Base-by-base conservation (phyloP, 148 eudicot species). In the Silene conica region DNA sequence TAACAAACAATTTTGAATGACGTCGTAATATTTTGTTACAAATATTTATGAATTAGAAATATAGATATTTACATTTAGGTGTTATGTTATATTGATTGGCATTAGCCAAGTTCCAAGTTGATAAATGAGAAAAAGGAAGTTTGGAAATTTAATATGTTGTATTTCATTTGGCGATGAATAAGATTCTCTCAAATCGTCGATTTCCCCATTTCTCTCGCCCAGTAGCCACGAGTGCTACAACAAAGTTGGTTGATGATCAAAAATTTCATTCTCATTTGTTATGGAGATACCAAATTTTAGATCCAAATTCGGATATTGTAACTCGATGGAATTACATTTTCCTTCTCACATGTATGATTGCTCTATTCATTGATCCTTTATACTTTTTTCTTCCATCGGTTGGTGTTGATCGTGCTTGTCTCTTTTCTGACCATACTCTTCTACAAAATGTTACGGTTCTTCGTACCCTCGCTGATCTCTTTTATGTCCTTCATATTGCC, bases 291-390 rank as follows among this genome's bases (percentile, higher is more conserved):
- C 82, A 84, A 74, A 78, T 84, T 19, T 21, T 84, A 52, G 86
- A 81, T 14, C 86, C 86, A 10, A 84, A 84, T 31, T 84, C 86
- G 1, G 80, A 81, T 19, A 63, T 84, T 5, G 84, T 84, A 0
- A 63, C 77, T 9, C 64, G 69, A 16, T 84, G 86, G 86, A 84
- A 84, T 46, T 84, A 84, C 69, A 66, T 84, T 0, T 84, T 84
- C 60, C 82, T 84, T 21, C 11, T 84, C 21, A 73, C 80, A 0
- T 81, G 82, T 70, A 79, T 84, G 5, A 3, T 78, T 25, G 86
- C 86, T 1, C 80, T 84, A 6, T 84, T 84, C 73, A 78, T 84
- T 22, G 86, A 84, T 20, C 84, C 86, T 19, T 68, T 84, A 3
- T 81, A 81, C 14, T 84, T 84, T 63, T 84, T 81, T 54, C 76